Evolutionary conservation across 352 stramenopile species (phyloP), one percentile per base, ranked within the genome.

Genomic region (Globisporangium takayamanum): DNA sequence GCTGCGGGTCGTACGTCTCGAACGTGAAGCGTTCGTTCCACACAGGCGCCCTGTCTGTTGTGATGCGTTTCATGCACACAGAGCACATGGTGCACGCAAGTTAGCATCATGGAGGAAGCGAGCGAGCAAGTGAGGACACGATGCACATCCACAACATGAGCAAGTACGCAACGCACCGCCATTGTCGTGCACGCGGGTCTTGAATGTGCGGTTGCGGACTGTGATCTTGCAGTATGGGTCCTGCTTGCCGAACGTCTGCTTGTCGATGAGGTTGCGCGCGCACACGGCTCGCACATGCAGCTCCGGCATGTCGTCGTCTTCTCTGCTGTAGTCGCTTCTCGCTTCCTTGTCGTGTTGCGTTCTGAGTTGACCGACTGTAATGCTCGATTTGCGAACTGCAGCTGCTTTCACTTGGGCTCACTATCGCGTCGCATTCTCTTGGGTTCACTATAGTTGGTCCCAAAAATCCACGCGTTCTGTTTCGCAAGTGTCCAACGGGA

Each of bases 11-110:
- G 51, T 77, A 69, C n/a, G 88, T 74, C 5, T 84, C 44, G 55
- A 94, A 91, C 39, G 87, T 74, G 55, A 94, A 94, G 57, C 83
- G 78, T 59, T 94, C 80, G 59, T 94, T 89, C 84, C 84, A 94
- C 28, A 86, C 74, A 2, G 84, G 84, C 50, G 80, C 76, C 45
- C 76, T 79, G 52, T 90, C 80, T 89, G 50, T 4, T 49, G n/a
- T n/a, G n/a, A n/a, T 26, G 44, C 8, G 44, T 5, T 16, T 18
- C 55, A 14, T 42, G 11, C 50, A 37, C 33, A 48, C 30, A 62
- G 6, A 18, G 53, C 22, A 22, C 22, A 22, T 22, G 22, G 22
- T 22, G 22, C 22, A 22, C 22, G 22, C 22, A 22, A 22, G 22
- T 22, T 22, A 22, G 22, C 22, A 22, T 22, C 22, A 22, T 22